phyloP scores from a whole-genome alignment of 768 basidiomycete species.

The Cystoderma amianthinum region DNA sequence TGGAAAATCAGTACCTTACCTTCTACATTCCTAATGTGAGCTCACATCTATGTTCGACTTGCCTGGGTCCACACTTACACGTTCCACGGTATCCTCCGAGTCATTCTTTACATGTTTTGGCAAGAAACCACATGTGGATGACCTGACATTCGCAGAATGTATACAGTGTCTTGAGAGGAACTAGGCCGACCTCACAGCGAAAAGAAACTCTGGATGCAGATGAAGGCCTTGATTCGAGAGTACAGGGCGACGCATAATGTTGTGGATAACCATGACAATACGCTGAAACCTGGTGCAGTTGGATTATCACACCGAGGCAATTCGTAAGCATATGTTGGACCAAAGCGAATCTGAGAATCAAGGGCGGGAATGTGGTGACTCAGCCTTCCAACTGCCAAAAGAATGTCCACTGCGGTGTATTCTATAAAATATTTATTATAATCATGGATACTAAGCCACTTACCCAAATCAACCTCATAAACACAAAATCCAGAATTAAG shows the following conservation, averaged over 20 bases:
- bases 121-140: constrained; percentile 58
- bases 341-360: constrained; percentile 47
- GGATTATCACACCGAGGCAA: constrained; percentile 36
- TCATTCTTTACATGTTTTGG: constrained; percentile 72
- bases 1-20: too few species aligned
- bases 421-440: too few species aligned
- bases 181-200: constrained; percentile 68
- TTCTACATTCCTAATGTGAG: too few species aligned
- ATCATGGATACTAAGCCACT: constrained; percentile 15
- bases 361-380: constrained; percentile 62
- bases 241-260: constrained; percentile 48
- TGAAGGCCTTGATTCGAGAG: constrained; percentile 39
- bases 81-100: constrained; percentile 68
- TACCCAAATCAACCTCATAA: constrained; percentile 69
- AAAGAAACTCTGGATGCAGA: constrained; percentile 57
- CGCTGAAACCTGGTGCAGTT: constrained; percentile 5
- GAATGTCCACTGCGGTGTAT: too few species aligned
- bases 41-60: constrained; percentile 95
- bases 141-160: constrained; percentile 72
- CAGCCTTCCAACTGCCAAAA: constrained; percentile 66
- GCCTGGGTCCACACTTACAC: constrained; percentile 86
- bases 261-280: constrained; percentile 19
- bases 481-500: constrained; percentile 72
- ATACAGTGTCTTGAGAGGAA: constrained; percentile 84
- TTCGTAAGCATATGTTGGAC: constrained; percentile 62